Evolutionary conservation across 2,329 filamentous ascomycete species (phyloP).

Genomic region (Penicillium brevicompactum): DNA sequence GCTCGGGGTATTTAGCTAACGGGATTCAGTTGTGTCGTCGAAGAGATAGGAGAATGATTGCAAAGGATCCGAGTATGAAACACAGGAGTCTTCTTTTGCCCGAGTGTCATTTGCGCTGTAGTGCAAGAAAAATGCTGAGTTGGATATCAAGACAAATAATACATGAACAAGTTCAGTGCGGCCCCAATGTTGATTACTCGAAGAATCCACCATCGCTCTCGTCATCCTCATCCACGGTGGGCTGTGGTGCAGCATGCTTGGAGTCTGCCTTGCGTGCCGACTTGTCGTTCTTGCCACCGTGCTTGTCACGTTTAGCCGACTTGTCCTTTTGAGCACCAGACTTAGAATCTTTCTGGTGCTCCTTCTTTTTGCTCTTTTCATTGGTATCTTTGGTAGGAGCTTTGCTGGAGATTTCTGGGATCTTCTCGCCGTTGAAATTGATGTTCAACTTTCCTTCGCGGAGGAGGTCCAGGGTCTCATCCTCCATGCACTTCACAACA

Average conservation of each 20-base stretch:
- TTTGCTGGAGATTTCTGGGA: background rate
- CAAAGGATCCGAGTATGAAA: background rate
- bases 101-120: background rate
- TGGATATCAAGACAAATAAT: constrained; percentile 14
- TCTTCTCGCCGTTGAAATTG: constrained; percentile 17
- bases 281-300: constrained; percentile 13
- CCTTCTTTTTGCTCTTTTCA: constrained; percentile 13
- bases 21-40: background rate
- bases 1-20: no score
- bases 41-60: background rate
- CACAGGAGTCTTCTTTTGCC: background rate
- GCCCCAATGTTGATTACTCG: constrained; percentile 23
- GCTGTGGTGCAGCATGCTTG: constrained; percentile 11
- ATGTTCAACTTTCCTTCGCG: constrained; percentile 44
- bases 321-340: background rate
- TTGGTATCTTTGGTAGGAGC: background rate
- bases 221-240: constrained; percentile 18
- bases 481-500: constrained; percentile 48
- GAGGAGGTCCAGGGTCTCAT: constrained; percentile 45
- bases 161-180: constrained; percentile 1
- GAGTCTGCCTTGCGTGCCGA: background rate
- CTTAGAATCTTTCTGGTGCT: constrained; percentile 7
- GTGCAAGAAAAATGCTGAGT: constrained; percentile 7
- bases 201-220: constrained; percentile 47
- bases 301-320: constrained; percentile 8